These are phyloP conservation scores for Kingdonia uniflora DNA, from an alignment of 164 flowering plant genomes.

Conservation along the genomic window DNA sequence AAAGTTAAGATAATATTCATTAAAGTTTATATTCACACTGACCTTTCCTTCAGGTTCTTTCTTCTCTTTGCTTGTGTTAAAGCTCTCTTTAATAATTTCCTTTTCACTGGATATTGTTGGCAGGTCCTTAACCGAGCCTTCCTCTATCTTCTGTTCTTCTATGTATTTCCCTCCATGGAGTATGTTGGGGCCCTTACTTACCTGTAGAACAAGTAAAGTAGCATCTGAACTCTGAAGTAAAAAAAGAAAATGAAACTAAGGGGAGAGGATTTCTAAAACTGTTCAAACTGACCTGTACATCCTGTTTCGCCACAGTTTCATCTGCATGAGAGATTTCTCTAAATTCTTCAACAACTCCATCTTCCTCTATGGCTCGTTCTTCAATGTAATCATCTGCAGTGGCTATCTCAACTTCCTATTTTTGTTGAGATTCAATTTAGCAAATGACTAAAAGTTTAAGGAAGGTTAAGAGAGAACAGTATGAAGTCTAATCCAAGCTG, in stretches of 20 bases:
- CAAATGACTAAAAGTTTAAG: background rate
- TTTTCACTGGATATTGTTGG: background rate
- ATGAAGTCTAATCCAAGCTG: background rate
- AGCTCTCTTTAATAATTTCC: background rate
- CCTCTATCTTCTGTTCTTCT: background rate
- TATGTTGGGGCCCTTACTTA: background rate
- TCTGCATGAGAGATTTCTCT: constrained; percentile 6
- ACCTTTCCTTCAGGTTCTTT: background rate
- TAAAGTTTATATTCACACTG: background rate
- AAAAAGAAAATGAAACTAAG: background rate
- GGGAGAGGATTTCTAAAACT: background rate
- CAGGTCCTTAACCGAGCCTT: background rate
- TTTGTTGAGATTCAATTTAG: too few species aligned
- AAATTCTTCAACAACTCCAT: background rate
- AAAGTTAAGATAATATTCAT: background rate
- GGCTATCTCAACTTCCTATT: too few species aligned
- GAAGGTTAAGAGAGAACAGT: background rate
- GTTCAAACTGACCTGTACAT: background rate
- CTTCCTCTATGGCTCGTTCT: too few species aligned
- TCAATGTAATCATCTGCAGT: background rate
- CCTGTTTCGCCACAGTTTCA: background rate
- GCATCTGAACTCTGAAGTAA: background rate
- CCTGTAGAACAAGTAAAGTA: background rate
- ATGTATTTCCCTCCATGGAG: too few species aligned
- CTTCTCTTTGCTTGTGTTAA: background rate